Evolutionary conservation across 2,329 filamentous ascomycete genomes (phyloP).

Genomic region (Paracamarosporium sp.): DNA sequence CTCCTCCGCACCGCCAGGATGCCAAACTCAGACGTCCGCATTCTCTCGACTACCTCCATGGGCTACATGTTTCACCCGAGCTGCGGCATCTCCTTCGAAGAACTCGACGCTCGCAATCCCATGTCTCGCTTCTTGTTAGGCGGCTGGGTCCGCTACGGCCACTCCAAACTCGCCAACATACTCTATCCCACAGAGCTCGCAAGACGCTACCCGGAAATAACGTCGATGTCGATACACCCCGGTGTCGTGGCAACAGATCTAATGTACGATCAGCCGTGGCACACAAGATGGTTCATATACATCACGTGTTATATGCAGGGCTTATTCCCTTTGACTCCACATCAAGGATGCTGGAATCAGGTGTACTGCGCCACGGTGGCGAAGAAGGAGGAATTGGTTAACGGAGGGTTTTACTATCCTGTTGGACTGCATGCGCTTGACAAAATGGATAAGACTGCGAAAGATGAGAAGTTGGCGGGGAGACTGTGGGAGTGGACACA

Average conservation of each 20-base stretch:
- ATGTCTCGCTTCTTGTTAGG: slow-evolving; percentile 30
- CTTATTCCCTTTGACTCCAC: slow-evolving; percentile 5
- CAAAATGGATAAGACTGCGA: slow-evolving; percentile 8
- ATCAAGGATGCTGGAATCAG: slow-evolving; percentile 41
- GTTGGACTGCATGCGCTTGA: slow-evolving; percentile 14
- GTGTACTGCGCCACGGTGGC: slow-evolving; percentile 41
- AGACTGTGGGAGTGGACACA: slow-evolving; percentile 28
- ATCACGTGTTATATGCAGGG: slow-evolving; percentile 6
- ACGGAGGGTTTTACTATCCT: slow-evolving; percentile 47
- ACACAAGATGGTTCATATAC: slow-evolving; percentile 14
- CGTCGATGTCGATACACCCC: slow-evolving; percentile 49
- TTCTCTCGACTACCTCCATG: slow-evolving; percentile 46
- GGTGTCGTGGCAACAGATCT: slow-evolving; percentile 45
- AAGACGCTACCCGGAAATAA: slow-evolving; percentile 49
- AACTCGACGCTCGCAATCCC: slow-evolving; percentile 29
- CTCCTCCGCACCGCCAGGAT: slow-evolving; percentile 47
- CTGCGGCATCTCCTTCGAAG: slow-evolving; percentile 41
- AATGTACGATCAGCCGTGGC: not conserved
- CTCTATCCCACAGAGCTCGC: slow-evolving; percentile 51
- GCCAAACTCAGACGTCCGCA: slow-evolving; percentile 48
- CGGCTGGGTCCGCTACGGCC: slow-evolving; percentile 50
- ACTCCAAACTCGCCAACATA: slow-evolving; percentile 55
- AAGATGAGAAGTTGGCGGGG: slow-evolving; percentile 12
- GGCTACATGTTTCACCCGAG: slow-evolving; percentile 24
- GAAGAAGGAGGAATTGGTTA: slow-evolving; percentile 37